Base-by-base conservation (phyloP, 345 rosid species). In the Acer negundo region DNA sequence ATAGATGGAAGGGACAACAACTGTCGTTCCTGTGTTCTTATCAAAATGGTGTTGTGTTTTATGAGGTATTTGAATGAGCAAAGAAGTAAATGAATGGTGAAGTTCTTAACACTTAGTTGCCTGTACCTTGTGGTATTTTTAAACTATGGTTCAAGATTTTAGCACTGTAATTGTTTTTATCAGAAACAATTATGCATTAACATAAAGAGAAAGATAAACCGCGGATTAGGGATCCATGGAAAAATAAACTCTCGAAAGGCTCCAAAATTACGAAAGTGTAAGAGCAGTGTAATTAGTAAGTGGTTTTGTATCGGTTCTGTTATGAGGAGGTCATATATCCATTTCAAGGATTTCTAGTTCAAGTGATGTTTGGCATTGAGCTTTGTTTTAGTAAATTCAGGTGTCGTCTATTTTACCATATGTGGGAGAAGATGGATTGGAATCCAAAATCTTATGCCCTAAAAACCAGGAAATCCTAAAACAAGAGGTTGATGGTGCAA, bases 121-220 rank as follows among this genome's bases (percentile, higher is more conserved):
- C 56, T 72, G 65, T 56, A 58, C 75, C 28, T 1, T 35, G 66
- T 58, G 49, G 68, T 62, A 8, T 7, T 6, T 10, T 12, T 7
- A 9, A 72, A 35, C 35, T 38, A 61, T 61, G 56, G 67, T 61
- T 42, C 46, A 42, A 23, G 38, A 61, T 73, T 13, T 44, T 72
- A 49, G 23, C 62, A 17, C 22, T 56, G n/a, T 16, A 56, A 56
- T 56, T 56, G 23, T 56, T 56, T 53, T 56, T 56, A 56, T 19
- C 62, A 17, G 62, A 19, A 56, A n/a, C 10, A 56, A 8, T 19
- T 56, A 16, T n/a, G 62, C 23, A 15, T 56, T 17, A 56, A 56
- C 53, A 7, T 17, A 56, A n/a, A 56, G 23, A 56, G 23, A 56
- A n/a, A 56, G 62, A 19, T 56, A n/a, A 56, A 56, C 1, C 2